Evolutionary conservation across 768 basidiomycete species (phyloP), one percentile per base, ranked within the genome.

Genomic region (Naganishia vaughanmartiniae): DNA sequence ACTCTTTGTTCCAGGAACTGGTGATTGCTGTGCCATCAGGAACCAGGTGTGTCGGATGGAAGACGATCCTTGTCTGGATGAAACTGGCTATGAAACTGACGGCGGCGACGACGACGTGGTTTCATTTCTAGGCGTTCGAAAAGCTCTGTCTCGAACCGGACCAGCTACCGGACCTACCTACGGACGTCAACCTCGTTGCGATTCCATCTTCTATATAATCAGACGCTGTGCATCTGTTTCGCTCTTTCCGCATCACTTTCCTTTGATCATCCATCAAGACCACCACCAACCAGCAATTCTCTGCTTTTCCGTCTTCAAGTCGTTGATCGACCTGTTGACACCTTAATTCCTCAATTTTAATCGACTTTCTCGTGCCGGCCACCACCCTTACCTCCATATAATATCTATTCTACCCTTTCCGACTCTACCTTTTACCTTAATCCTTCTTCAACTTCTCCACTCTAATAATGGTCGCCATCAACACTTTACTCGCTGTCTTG

Each of bases 381-480:
- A 63, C 60, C 39, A 42, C 39, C 39, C 24, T 26, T 45, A 34
- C 36, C 30, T 45, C 42, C 33, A 63, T 63, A 63, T 63, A 63
- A 63, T 63, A 63, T n/a, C 48, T 51, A 51, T 51, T 63, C 60
- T 60, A 63, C 60, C 4, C 60, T 46, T 63, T 45, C 34, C 60
- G 36, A 42, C 60, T 28, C 15, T 30, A 42, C 60, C 65, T 65
- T 28, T 31, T 34, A 66, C 65, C 65, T 42, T 21, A 34, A 53
- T 54, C n/a, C 33, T 24, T 39, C 24, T 17, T 14, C 48, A 42
- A n/a, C 46, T 48, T 39, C n/a, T n/a, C 67, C 28, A 30, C 53
- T 56, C 67, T 36, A 2, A 54, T 30, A 68, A 68, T 55, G 51
- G 42, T 45, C 54, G 36, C 54, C 30, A 53, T 53, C 67, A 68